A percentile compares a stretch with the other conserved stretches of the same genome.
Evolutionary conservation across 768 basidiomycete genomes (phyloP).

Genomic region (Boletus pseudopeckii): DNA sequence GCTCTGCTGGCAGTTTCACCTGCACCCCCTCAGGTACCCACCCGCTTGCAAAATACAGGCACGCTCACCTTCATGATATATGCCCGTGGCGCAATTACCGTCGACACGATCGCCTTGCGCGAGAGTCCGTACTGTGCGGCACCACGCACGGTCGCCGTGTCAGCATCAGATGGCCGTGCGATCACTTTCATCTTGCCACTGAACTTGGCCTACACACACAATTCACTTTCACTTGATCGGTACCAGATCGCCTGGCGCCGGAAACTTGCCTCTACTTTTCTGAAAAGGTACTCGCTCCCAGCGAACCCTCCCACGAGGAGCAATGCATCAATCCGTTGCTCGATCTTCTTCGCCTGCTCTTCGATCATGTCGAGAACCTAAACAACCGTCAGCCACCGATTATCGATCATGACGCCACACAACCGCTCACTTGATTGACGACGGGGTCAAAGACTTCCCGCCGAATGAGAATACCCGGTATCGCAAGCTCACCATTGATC

Average conservation of each 20-base stretch:
- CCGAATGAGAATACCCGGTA: slow-evolving; percentile 76
- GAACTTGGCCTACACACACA: slow-evolving; percentile 57
- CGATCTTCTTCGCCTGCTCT: slow-evolving; percentile 63
- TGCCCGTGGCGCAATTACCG: slow-evolving; percentile 75
- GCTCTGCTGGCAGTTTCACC: slow-evolving; percentile 87
- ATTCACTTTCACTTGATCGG: slow-evolving; percentile 11
- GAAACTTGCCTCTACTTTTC: slow-evolving; percentile 64
- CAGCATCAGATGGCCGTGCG: slow-evolving; percentile 80
- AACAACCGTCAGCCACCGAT: slow-evolving; percentile 7
- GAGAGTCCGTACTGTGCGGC: slow-evolving; percentile 88
- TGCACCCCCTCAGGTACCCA: slow-evolving; percentile 24
- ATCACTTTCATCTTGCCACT: slow-evolving; percentile 65
- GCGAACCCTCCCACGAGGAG: slow-evolving; percentile 90
- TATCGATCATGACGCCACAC: slow-evolving; percentile 3
- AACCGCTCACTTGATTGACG: slow-evolving; percentile 59
- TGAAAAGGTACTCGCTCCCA: slow-evolving; percentile 80
- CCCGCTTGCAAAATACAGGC: not conserved
- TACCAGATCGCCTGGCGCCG: not conserved
- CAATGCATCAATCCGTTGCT: slow-evolving; percentile 75
- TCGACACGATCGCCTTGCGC: slow-evolving; percentile 71
- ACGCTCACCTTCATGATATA: slow-evolving; percentile 78
- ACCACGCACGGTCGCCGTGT: slow-evolving; percentile 84
- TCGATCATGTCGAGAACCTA: slow-evolving; percentile 80
- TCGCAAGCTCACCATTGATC: slow-evolving; percentile 77
- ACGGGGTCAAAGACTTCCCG: slow-evolving; percentile 88